phyloP scores from a whole-genome alignment of 2,329 filamentous ascomycete genomes.

The Sclerotiophoma versabilis region DNA sequence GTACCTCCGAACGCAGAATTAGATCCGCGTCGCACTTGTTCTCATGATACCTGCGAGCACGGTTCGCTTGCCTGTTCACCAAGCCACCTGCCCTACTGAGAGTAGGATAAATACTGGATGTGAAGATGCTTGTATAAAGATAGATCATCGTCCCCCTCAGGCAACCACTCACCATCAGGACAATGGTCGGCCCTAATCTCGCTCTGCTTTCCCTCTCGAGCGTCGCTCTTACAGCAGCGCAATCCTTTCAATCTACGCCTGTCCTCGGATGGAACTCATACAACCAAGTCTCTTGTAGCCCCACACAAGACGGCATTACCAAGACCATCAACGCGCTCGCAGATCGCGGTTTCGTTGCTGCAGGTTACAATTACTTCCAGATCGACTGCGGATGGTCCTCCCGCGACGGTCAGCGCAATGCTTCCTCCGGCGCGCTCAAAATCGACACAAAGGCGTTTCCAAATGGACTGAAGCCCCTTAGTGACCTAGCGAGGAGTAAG shows the following conservation, averaged over 20 bases:
- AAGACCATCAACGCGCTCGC: slow-evolving; percentile 26
- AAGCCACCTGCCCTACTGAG: no score
- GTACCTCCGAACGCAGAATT: neutral
- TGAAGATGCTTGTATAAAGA: neutral
- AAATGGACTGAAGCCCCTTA: slow-evolving; percentile 25
- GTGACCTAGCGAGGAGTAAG: slow-evolving; percentile 28
- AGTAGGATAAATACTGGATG: neutral
- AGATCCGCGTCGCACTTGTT: neutral
- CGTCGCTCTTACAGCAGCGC: slow-evolving; percentile 18
- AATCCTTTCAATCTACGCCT: slow-evolving; percentile 27
- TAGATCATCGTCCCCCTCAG: neutral
- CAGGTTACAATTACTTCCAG: slow-evolving; percentile 31
- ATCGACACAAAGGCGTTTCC: slow-evolving; percentile 23
- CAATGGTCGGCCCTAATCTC: slow-evolving; percentile 32
- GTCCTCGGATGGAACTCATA: slow-evolving; percentile 32
- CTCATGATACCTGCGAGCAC: neutral
- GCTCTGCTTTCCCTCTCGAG: slow-evolving; percentile 27
- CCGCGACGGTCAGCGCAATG: slow-evolving; percentile 25
- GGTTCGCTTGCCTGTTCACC: neutral
- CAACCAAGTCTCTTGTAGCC: slow-evolving; percentile 28
- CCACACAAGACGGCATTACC: slow-evolving; percentile 24
- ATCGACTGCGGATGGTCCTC: slow-evolving; percentile 30
- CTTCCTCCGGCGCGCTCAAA: slow-evolving; percentile 25
- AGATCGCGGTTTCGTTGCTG: slow-evolving; percentile 25
- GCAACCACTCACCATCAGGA: neutral